Evolutionary conservation across 1,284 basidiomycete species (phyloP), one percentile per base, ranked within the genome.

Genomic region (Agaricales sp.): DNA sequence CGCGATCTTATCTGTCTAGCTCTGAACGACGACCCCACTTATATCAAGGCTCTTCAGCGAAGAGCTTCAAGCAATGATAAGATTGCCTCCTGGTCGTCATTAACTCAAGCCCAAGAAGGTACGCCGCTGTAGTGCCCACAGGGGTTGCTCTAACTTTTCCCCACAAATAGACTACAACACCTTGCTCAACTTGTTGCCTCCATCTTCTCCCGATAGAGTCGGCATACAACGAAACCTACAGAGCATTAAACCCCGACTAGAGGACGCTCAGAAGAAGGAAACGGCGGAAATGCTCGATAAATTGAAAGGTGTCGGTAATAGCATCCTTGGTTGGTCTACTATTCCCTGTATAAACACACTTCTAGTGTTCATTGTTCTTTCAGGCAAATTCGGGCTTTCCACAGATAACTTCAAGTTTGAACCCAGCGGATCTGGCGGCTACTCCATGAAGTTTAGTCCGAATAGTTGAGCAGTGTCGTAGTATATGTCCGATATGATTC

Each of bases 341-440:
- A 16, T 39, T 30, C 49, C 46, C 13, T 12, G 37, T 19, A 12
- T 20, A n/a, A n/a, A 19, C 18, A 21, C 2, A 43, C 13, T 38
- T 39, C 30, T 16, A 19, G 12, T 22, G 47, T 46, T 25, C 11
- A 44, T 38, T 8, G 13, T 3, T 45, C 16, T 4, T 14, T 2
- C 53, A 90, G 87, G 87, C 2, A 83, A 82, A 53, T 93, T 94
- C 61, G 92, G 91, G 13, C 63, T 94, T 53, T 92, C 86, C 20
- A 93, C 91, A 0, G 82, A 94, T 60, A 94, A 92, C 67, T 99
- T 99, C 76, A 87, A 97, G 67, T 91, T 99, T 58, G 82, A 84
- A 52, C 88, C 88, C 19, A 92, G 92, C 55, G 87, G 87, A 16
- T 84, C 93, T 56, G 95, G 95, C 22, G 92, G 94, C 0, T 98